A percentile compares a stretch with the other conserved stretches of the same genome.
Conservation (phyloP, 306 rosid genomes). For the Mucuna pruriens region DNA sequence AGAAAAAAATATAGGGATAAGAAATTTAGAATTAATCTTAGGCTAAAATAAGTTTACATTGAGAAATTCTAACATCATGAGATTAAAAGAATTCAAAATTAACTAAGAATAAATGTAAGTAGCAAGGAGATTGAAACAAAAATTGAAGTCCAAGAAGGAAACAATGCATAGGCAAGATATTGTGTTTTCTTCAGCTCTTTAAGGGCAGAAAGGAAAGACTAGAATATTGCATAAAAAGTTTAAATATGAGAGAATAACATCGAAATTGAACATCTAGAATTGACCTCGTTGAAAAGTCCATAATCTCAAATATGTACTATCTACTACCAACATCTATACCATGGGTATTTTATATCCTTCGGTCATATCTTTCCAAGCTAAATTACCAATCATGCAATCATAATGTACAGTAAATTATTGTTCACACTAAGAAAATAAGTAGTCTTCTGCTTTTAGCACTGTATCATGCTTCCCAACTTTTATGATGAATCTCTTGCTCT, state of each 20-base stretch:
- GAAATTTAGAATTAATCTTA: conserved; percentile 8
- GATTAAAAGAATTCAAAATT: conserved; percentile 13
- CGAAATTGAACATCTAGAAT: not conserved
- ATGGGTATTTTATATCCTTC: not conserved
- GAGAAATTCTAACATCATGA: conserved; percentile 14
- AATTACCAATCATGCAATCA: not conserved
- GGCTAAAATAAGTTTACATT: conserved; percentile 6
- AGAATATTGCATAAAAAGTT: conserved; percentile 4
- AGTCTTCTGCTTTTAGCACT: conserved; percentile 9
- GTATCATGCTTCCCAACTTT: not conserved
- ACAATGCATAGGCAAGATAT: not conserved
- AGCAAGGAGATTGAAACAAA: conserved; percentile 31
- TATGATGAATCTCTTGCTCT: not conserved
- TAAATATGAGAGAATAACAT: conserved; percentile 20
- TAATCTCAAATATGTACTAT: conserved; percentile 5
- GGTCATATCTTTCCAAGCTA: not conserved
- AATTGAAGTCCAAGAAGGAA: conserved; percentile 19
- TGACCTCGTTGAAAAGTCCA: conserved; percentile 18
- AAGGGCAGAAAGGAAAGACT: conserved; percentile 11
- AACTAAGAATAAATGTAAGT: not conserved
- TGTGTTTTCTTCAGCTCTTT: conserved; percentile 12
- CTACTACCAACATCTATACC: not conserved
- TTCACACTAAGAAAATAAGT: not conserved
- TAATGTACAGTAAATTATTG: not conserved
- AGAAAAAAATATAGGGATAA: not conserved